These are phyloP conservation scores for Cyanidioschyzon merolae DNA, from an alignment of 23 red algal species.

Conservation along the genomic window DNA sequence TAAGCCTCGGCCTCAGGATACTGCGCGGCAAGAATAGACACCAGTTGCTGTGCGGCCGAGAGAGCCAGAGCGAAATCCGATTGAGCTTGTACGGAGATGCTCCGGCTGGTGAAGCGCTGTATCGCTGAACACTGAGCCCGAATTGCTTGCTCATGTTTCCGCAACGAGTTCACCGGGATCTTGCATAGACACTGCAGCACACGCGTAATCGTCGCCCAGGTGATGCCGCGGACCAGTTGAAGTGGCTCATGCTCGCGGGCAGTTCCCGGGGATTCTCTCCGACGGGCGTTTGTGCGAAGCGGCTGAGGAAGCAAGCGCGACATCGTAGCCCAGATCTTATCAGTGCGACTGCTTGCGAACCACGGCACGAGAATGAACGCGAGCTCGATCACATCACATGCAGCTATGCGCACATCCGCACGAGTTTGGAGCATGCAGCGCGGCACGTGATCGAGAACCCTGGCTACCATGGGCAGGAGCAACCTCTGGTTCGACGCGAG, in stretches of 20 bases:
- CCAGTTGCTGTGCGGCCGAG: too few species aligned
- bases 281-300: background rate
- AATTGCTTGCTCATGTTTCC: background rate
- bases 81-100: too few species aligned
- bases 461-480: background rate
- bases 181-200: background rate
- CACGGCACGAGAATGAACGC: background rate
- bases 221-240: background rate
- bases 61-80: too few species aligned
- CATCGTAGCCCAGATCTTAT: background rate
- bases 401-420: background rate
- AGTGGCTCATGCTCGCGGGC: background rate
- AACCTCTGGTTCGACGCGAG: background rate
- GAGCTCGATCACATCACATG: background rate
- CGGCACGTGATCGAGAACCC: background rate
- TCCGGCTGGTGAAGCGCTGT: background rate
- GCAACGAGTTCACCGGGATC: background rate
- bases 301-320: background rate
- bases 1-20: too few species aligned
- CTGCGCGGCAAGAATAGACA: too few species aligned
- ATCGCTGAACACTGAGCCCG: background rate
- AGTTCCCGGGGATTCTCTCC: background rate
- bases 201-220: background rate
- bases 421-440: background rate
- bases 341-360: background rate